Base-by-base conservation (phyloP, 805 yeast species). In the Candida koratica region DNA sequence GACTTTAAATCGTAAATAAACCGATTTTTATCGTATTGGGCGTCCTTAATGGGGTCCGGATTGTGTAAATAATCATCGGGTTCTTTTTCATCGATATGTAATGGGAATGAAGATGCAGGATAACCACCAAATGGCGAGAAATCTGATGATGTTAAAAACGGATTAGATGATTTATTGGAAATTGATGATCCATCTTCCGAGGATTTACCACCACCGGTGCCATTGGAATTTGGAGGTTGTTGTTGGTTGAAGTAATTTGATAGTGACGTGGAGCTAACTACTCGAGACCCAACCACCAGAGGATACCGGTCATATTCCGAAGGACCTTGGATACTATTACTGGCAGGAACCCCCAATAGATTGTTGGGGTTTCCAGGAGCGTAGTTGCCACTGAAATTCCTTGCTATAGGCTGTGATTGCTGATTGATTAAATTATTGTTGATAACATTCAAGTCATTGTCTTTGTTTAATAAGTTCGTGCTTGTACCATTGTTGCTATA, bases 111-210 rank as follows among this genome's bases (percentile, higher is more conserved):
- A 12, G 88, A 71, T 6, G 96, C 94, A 1, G 98, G 97, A 59
- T 85, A 90, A 11, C 97, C 97, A 34, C 97, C 98, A 63, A 90
- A 90, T 3, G 97, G 98, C 32, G 84, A 77, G 46, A 80, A 79
- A 51, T 83, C 93, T 15, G 60, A 50, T 15, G 79, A 73, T 50
- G 71, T 79, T 12, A 54, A 47, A 31, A 64, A 58, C 5, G 67
- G 66, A 39, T 53, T 56, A 6, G 52, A 34, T 8, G 39, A 35
- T 15, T 43, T 48, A 26, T 45, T 45, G 3, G 55, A 46, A 16
- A 47, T 44, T 11, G 58, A 43, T 17, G 51, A 43, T 28, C 44
- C 51, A 28, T 52, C 56, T 19, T 48, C 54, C 18, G 43, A 30
- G 19, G 43, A 30, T 28, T 43, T 43, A n/a, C 34, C 38, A 8